Evolutionary conservation across 208 protist genomes (phyloP), one percentile per base, ranked within the genome.

Genomic region (Crithidia acanthocephali): DNA sequence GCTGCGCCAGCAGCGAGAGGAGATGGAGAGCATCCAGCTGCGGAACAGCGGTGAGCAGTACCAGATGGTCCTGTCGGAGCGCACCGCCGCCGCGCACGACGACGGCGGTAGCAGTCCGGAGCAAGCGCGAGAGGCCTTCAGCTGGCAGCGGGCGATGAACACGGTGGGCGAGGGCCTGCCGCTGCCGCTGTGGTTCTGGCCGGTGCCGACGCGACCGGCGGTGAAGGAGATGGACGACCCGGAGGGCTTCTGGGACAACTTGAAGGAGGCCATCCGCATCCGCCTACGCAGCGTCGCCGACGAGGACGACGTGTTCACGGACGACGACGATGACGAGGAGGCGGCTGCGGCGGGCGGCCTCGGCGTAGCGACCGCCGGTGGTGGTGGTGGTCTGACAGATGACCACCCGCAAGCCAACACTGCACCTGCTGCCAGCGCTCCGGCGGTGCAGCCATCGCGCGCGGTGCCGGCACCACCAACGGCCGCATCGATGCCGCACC

Each of bases 261-360:
- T 87, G 48, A 51, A 47, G 10, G 70, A 63, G n/a, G 74, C 75
- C 8, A 68, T 90, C 15, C 60, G 85, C 50, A 67, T 68, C 22
- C 83, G 87, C 52, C 60, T 94, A 61, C 74, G 74, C 60, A 58
- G 64, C 48, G 64, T 85, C 50, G 83, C 73, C 8, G 79, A 86
- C 44, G 72, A 63, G 16, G 76, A 84, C 30, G 75, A 79, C 37
- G 74, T 63, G 32, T 78, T 78, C 45, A 68, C 45, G 3, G 72
- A 78, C 45, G 72, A 78, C 25, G 71, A 76, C 40, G 63, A 66
- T 18, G 40, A 45, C 5, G 27, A 25, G 16, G 42, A 57, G n/a
- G n/a, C n/a, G n/a, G n/a, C n/a, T n/a, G n/a, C n/a, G n/a, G n/a
- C n/a, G n/a, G n/a, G n/a, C n/a, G n/a, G n/a, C 33, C 16, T 32